These are phyloP conservation scores for Eimeria acervulina DNA, from an alignment of 169 alveolate genomes.

Conservation along the genomic window DNA sequence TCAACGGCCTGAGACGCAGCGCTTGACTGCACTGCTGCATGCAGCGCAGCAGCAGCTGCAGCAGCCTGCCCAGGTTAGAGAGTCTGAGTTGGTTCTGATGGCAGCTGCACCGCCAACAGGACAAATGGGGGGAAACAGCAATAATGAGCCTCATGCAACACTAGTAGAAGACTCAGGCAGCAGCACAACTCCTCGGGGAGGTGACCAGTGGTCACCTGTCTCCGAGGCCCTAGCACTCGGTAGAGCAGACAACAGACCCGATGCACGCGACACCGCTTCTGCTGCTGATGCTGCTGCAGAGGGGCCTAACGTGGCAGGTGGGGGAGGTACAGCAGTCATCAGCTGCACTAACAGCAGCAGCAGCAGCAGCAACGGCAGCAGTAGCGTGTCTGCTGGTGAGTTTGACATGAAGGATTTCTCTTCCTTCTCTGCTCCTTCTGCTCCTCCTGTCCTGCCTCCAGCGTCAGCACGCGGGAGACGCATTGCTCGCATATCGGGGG, in stretches of 20 bases:
- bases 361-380: not conserved
- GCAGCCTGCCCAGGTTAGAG: too few species aligned
- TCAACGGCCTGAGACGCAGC: too few species aligned
- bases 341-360: not conserved
- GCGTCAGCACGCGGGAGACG: not conserved
- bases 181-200: not conserved
- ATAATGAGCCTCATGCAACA: not conserved
- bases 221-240: not conserved
- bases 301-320: not conserved
- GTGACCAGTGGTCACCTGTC: not conserved
- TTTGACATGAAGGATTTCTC: not conserved
- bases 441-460: not conserved
- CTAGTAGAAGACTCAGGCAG: not conserved
- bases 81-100: not conserved
- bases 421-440: slow-evolving; percentile 19
- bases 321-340: not conserved
- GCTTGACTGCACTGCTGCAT: too few species aligned
- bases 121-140: not conserved
- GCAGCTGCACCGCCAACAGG: not conserved
- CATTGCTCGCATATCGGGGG: slow-evolving; percentile 11
- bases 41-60: too few species aligned
- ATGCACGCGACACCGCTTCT: too few species aligned
- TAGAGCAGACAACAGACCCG: too few species aligned
- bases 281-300: not conserved
- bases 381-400: not conserved